Conservation (phyloP, 768 basidiomycete species). For the Heimioporus sp. region DNA sequence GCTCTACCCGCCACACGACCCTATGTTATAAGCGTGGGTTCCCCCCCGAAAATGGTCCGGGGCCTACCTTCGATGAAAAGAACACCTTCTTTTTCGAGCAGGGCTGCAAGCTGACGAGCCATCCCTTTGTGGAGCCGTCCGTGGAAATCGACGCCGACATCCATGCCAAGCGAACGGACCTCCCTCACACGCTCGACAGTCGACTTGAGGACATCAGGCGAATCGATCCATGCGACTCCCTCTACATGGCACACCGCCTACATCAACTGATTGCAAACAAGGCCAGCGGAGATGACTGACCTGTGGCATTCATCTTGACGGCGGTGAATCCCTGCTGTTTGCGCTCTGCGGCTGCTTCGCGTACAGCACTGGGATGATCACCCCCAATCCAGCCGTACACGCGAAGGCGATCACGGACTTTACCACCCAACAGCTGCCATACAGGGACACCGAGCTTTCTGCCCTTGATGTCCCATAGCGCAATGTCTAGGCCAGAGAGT, state of each 20-base stretch:
- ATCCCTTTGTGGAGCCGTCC: slow-evolving; percentile 56
- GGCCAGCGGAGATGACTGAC: slow-evolving; percentile 27
- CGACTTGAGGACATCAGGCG: slow-evolving; percentile 48
- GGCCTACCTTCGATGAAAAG: slow-evolving; percentile 61
- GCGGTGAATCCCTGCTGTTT: slow-evolving; percentile 65
- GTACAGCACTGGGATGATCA: slow-evolving; percentile 46
- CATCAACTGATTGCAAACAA: not conserved
- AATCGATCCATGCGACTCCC: slow-evolving; percentile 57
- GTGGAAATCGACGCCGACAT: slow-evolving; percentile 71
- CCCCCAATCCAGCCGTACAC: slow-evolving; percentile 62
- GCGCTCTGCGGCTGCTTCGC: slow-evolving; percentile 48
- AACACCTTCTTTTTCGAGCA: slow-evolving; percentile 56
- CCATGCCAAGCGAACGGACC: slow-evolving; percentile 52
- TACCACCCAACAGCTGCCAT: slow-evolving; percentile 68
- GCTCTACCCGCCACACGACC: slow-evolving; percentile 37
- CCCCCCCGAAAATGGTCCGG: no score
- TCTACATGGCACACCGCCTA: slow-evolving; percentile 16
- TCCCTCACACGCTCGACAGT: slow-evolving; percentile 52
- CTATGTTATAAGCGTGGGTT: not conserved
- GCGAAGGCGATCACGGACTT: slow-evolving; percentile 56
- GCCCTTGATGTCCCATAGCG: slow-evolving; percentile 79
- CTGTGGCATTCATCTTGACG: slow-evolving; percentile 71
- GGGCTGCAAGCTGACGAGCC: slow-evolving; percentile 63
- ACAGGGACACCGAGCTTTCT: slow-evolving; percentile 65
- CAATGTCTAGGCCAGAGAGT: slow-evolving; percentile 63